Evolutionary conservation across 106 monocot species (phyloP).

Genomic region (Ottelia alismoides): DNA sequence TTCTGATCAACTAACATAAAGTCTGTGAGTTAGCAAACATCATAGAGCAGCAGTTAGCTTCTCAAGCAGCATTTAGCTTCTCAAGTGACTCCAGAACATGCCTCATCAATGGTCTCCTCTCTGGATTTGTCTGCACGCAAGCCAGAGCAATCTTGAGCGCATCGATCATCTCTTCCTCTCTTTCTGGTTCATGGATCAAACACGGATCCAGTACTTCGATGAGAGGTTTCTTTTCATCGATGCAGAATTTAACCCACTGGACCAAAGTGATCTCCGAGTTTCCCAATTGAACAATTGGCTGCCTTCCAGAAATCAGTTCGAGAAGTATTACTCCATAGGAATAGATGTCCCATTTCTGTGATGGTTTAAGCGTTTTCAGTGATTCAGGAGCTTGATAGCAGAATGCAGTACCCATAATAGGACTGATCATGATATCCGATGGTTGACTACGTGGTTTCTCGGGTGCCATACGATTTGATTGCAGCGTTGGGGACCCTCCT

Average conservation of each 20-base stretch:
- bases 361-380: slow-evolving; percentile 50
- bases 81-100: slow-evolving; percentile 38
- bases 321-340: slow-evolving; percentile 70
- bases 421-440: slow-evolving; percentile 34
- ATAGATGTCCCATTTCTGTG: slow-evolving; percentile 95
- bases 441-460: slow-evolving; percentile 28
- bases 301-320: slow-evolving; percentile 71
- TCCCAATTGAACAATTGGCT: slow-evolving; percentile 46
- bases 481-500: slow-evolving; percentile 35
- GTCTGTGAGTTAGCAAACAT: too few relatives aligned
- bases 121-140: slow-evolving; percentile 55
- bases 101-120: slow-evolving; percentile 61
- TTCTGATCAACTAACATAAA: too few relatives aligned
- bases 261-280: slow-evolving; percentile 48
- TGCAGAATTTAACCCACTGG: slow-evolving; percentile 54
- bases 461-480: slow-evolving; percentile 26
- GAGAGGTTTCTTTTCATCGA: slow-evolving; percentile 45
- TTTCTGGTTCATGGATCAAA: slow-evolving; percentile 16
- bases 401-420: slow-evolving; percentile 23
- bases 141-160: slow-evolving; percentile 64
- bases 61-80: slow-evolving; percentile 6
- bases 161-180: slow-evolving; percentile 57
- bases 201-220: slow-evolving; percentile 38
- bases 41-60: too few relatives aligned
- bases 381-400: slow-evolving; percentile 86